phyloP scores from a whole-genome alignment of 2,329 filamentous ascomycete species.

The Trichoderma aggressivum region DNA sequence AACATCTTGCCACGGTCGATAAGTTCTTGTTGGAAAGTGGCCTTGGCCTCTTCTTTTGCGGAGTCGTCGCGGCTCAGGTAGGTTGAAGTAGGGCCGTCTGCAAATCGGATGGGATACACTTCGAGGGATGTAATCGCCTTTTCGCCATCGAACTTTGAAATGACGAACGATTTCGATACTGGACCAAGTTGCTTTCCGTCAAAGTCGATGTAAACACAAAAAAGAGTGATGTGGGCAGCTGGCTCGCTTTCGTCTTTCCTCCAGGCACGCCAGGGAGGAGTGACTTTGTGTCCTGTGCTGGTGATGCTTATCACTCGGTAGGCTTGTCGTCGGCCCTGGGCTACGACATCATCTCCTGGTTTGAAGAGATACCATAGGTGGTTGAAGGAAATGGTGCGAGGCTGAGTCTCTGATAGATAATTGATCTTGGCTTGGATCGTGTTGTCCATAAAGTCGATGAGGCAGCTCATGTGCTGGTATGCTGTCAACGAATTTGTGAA shows the following conservation, averaged over 20 bases:
- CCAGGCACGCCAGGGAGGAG: background rate
- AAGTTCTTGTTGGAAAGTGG: constrained; percentile 19
- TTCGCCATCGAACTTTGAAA: constrained; percentile 28
- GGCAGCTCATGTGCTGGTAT: constrained; percentile 7
- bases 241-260: background rate
- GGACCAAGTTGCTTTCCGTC: constrained; percentile 31
- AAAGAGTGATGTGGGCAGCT: constrained; percentile 1
- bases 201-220: constrained; percentile 31
- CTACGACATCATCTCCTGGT: constrained; percentile 26
- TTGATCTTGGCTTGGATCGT: background rate
- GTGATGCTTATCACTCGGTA: constrained; percentile 25
- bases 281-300: constrained; percentile 12
- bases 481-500: background rate
- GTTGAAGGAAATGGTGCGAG: constrained; percentile 20
- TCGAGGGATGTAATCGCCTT: constrained; percentile 25
- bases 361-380: constrained; percentile 32
- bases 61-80: background rate
- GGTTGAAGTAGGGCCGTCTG: background rate
- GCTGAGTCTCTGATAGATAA: background rate
- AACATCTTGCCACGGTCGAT: constrained; percentile 25
- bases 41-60: background rate
- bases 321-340: constrained; percentile 22
- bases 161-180: constrained; percentile 22
- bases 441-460: constrained; percentile 17
- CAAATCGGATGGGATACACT: constrained; percentile 28